Evolutionary conservation across 1,284 basidiomycete genomes (phyloP).

Genomic region (Moesziomyces sp.): DNA sequence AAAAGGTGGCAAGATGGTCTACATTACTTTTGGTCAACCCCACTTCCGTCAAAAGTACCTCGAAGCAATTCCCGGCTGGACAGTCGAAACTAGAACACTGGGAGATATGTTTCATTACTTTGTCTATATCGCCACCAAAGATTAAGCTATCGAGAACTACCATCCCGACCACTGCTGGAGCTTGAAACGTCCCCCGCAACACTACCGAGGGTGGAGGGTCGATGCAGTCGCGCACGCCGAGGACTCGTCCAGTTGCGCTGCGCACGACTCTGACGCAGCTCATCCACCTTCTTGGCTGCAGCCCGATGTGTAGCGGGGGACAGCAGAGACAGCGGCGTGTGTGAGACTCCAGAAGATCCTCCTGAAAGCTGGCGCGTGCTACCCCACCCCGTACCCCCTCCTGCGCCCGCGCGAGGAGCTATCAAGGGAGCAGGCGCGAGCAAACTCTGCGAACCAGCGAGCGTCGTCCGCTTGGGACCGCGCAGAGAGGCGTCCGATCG

Average conservation of each 20-base stretch:
- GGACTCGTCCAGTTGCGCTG: slow-evolving; percentile 34
- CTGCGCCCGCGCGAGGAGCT: too few species aligned
- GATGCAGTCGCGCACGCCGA: not conserved
- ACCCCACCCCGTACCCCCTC: not conserved
- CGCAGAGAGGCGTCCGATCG: slow-evolving; percentile 1
- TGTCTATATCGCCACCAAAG: slow-evolving; percentile 53
- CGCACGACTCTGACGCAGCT: slow-evolving; percentile 17
- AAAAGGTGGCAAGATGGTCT: slow-evolving; percentile 52
- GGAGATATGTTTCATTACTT: slow-evolving; percentile 65
- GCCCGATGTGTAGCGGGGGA: slow-evolving; percentile 31
- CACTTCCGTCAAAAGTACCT: slow-evolving; percentile 58
- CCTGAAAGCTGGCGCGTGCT: slow-evolving; percentile 20
- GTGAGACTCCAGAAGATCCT: slow-evolving; percentile 33
- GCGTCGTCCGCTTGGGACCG: too few species aligned
- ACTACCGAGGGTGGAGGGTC: not conserved
- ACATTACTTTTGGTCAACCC: slow-evolving; percentile 65
- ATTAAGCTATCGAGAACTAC: not conserved
- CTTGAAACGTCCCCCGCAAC: too few species aligned
- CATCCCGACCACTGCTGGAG: slow-evolving; percentile 7
- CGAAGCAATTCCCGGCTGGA: slow-evolving; percentile 46
- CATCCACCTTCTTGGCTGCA: slow-evolving; percentile 25
- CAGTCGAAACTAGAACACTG: slow-evolving; percentile 46
- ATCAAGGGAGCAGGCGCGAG: not conserved
- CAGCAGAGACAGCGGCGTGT: slow-evolving; percentile 41
- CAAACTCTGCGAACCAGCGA: not conserved